Conservation (phyloP, 2,329 filamentous ascomycete genomes). For the Tolypocladium pustulatum region DNA sequence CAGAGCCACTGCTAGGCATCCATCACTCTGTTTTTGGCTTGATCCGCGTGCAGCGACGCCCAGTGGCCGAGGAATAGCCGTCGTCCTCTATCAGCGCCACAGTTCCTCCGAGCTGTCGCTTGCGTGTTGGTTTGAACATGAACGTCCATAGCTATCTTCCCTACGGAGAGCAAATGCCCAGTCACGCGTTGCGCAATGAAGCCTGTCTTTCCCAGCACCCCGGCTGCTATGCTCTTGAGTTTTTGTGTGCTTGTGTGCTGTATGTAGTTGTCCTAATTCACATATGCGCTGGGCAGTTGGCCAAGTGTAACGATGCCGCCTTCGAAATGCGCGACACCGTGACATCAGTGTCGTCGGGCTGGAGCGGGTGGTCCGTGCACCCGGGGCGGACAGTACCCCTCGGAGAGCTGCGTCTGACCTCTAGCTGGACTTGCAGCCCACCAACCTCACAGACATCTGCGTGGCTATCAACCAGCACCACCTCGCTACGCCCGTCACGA, state of each 20-base stretch:
- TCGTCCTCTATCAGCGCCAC: not conserved
- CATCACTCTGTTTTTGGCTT: not conserved
- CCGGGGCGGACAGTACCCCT: not conserved
- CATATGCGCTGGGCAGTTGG: not conserved
- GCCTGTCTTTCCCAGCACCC: not conserved
- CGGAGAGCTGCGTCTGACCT: not conserved
- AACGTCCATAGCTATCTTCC: no score
- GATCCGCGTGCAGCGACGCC: not conserved
- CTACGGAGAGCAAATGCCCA: not conserved
- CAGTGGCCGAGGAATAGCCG: not conserved
- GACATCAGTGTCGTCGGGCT: not conserved
- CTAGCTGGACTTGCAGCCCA: not conserved
- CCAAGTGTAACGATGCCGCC: not conserved
- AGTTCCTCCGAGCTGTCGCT: not conserved
- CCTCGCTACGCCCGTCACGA: not conserved
- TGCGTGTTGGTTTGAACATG: no score
- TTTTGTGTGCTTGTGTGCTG: not conserved
- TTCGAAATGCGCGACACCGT: not conserved
- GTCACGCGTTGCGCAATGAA: not conserved
- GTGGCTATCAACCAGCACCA: not conserved
- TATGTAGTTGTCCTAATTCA: not conserved
- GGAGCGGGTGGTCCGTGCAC: constrained; percentile 8
- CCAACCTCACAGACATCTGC: not conserved
- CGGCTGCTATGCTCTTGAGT: not conserved
- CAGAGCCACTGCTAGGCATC: not conserved